Evolutionary conservation across 2,329 filamentous ascomycete genomes (phyloP).

Genomic region (Monosporascus sp.): DNA sequence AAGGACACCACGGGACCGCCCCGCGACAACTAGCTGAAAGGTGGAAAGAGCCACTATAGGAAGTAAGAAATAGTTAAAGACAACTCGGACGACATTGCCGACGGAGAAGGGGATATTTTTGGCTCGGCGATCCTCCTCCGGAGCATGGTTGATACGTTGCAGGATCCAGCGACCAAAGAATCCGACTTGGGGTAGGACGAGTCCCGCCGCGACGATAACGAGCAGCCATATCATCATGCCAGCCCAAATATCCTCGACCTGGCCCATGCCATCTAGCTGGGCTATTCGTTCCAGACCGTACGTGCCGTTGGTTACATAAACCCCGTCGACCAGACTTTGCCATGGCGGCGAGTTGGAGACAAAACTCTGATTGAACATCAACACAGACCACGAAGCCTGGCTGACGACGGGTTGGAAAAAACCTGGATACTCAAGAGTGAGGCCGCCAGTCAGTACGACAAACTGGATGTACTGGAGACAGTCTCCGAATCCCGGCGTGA

Average conservation of each 20-base stretch:
- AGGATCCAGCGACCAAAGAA: conserved; percentile 75
- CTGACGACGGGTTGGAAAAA: conserved; percentile 91
- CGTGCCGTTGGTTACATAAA: conserved; percentile 74
- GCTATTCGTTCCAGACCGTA: conserved; percentile 77
- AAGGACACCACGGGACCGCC: conserved; percentile 61
- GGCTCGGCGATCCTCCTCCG: conserved; percentile 80
- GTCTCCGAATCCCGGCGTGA: conserved; percentile 94
- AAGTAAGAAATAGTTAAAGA: conserved; percentile 88
- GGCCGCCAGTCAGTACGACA: conserved; percentile 76
- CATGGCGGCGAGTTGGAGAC: conserved; percentile 63
- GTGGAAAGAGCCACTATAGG: conserved; percentile 82
- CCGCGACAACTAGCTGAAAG: conserved; percentile 81
- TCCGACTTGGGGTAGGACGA: conserved; percentile 67
- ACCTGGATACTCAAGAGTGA: conserved; percentile 85
- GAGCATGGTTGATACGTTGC: conserved; percentile 63
- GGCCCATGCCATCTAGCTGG: conserved; percentile 76
- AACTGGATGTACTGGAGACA: conserved; percentile 98
- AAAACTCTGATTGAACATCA: conserved; percentile 92
- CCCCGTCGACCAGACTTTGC: conserved; percentile 69
- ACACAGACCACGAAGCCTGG: conserved; percentile 78
- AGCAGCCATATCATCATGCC: conserved; percentile 90
- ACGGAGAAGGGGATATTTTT: conserved; percentile 88
- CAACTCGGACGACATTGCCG: conserved; percentile 74
- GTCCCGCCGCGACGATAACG: conserved; percentile 63
- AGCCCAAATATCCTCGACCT: conserved; percentile 79